These are phyloP conservation scores for Cercospora sp. DNA, from an alignment of 2,329 filamentous ascomycete species.

Conservation along the genomic window DNA sequence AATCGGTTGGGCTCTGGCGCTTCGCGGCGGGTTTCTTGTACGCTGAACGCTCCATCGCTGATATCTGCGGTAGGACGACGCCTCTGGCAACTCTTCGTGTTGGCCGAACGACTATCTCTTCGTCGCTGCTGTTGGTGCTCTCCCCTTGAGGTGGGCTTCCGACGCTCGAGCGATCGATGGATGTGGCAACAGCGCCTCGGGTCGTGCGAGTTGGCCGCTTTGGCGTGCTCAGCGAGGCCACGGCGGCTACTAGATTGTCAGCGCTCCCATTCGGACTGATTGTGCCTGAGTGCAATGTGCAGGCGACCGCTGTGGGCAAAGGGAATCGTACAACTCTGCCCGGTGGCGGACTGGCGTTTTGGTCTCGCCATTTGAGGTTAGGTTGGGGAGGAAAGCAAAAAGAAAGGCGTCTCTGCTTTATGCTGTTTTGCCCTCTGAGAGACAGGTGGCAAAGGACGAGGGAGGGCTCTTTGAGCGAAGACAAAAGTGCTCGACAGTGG, in stretches of 20 bases:
- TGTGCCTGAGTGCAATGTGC: not conserved
- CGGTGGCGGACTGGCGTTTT: constrained; percentile 1
- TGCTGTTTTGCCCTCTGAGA: not conserved
- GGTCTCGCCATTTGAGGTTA: constrained; percentile 9
- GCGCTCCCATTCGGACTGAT: not conserved
- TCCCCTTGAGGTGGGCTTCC: not conserved
- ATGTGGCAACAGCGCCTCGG: constrained; percentile 4
- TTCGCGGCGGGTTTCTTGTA: constrained; percentile 24
- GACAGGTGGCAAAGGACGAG: not conserved
- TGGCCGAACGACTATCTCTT: not conserved
- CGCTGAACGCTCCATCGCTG: constrained; percentile 23
- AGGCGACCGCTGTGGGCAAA: not conserved
- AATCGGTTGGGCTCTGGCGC: constrained; percentile 27
- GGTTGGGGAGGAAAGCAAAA: not conserved
- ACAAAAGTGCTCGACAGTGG: not conserved
- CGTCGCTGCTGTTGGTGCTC: not conserved
- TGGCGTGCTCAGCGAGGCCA: not conserved
- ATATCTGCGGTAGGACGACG: constrained; percentile 22
- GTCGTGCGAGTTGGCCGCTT: not conserved
- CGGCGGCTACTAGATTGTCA: not conserved
- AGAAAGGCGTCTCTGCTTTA: not conserved
- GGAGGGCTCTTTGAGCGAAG: not conserved
- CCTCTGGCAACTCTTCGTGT: constrained; percentile 20
- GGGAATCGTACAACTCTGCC: constrained; percentile 8
- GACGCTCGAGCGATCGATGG: not conserved